Conservation (phyloP, 2,329 filamentous ascomycete genomes). For the Trichoderma simmonsii region DNA sequence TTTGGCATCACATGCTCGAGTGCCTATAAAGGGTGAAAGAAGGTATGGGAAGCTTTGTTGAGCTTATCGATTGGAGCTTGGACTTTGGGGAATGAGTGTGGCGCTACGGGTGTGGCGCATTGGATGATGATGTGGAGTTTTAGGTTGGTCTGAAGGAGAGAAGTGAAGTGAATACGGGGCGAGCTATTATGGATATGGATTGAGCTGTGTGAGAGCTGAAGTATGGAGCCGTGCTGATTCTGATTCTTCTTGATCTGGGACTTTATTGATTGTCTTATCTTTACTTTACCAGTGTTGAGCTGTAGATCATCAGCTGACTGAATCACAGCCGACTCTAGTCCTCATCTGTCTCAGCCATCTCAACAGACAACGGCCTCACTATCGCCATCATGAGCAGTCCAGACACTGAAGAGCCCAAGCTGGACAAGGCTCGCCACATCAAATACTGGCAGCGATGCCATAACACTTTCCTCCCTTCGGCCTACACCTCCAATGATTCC, state of each 20-base stretch:
- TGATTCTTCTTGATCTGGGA: not conserved
- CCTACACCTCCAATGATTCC: slow-evolving; percentile 86
- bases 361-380: not conserved
- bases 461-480: slow-evolving; percentile 72
- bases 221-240: not conserved
- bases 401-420: slow-evolving; percentile 21
- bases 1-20: slow-evolving; percentile 1
- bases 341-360: not conserved
- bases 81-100: not conserved
- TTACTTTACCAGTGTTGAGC: not conserved
- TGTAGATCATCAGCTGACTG: not conserved
- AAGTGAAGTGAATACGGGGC: not conserved
- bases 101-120: slow-evolving; percentile 13
- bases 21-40: not conserved
- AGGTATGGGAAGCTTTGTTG: not conserved
- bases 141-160: not conserved
- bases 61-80: slow-evolving; percentile 14
- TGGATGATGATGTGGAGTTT: not conserved
- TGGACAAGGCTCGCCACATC: slow-evolving; percentile 68
- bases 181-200: not conserved
- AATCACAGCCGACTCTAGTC: not conserved
- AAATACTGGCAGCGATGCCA: slow-evolving; percentile 93
- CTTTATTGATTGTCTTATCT: not conserved
- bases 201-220: not conserved
- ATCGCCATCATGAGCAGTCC: not conserved